Conservation (phyloP, 345 rosid species). For the Arabidopsis thaliana region DNA sequence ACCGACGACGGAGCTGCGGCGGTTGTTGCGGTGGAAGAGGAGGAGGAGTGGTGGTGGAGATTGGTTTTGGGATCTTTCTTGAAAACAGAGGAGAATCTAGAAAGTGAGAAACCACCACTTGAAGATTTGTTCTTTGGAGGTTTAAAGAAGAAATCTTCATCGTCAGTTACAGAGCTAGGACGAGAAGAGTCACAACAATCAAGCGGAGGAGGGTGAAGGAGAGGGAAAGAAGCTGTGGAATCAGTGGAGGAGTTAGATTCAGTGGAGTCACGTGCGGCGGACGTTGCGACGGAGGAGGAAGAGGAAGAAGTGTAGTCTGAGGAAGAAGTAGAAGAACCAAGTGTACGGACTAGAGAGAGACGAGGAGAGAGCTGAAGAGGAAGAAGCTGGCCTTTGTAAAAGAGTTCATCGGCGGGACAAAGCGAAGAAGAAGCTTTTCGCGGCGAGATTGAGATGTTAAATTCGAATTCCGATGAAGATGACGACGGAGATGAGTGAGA, state of each 20-base stretch:
- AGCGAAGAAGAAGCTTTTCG: conserved; percentile 70
- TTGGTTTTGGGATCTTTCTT: conserved; percentile 62
- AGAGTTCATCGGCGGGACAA: conserved; percentile 95
- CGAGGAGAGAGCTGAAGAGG: conserved; percentile 96
- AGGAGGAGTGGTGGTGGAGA: background rate
- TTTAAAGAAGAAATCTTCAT: conserved; percentile 58
- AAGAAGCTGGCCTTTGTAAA: conserved; percentile 96
- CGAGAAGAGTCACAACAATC: conserved; percentile 76
- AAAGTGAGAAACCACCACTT: conserved; percentile 65
- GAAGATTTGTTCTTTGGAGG: conserved; percentile 48
- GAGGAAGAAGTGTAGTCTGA: conserved; percentile 59
- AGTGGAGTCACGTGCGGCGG: conserved; percentile 87
- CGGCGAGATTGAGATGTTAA: conserved; percentile 78
- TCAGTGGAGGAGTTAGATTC: conserved; percentile 81
- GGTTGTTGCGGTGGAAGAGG: conserved; percentile 45
- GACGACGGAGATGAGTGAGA: conserved; percentile 75
- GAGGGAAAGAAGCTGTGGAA: conserved; percentile 65
- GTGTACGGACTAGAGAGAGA: conserved; percentile 90
- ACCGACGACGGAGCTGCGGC: conserved; percentile 60
- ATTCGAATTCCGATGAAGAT: conserved; percentile 90
- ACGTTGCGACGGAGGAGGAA: conserved; percentile 61
- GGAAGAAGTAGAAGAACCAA: conserved; percentile 71
- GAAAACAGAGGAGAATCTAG: conserved; percentile 89
- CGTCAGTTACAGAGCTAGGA: conserved; percentile 83
- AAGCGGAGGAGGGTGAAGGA: conserved; percentile 52